Conservation (phyloP, 2,329 filamentous ascomycete species). For the Fusarium sarcochroum region DNA sequence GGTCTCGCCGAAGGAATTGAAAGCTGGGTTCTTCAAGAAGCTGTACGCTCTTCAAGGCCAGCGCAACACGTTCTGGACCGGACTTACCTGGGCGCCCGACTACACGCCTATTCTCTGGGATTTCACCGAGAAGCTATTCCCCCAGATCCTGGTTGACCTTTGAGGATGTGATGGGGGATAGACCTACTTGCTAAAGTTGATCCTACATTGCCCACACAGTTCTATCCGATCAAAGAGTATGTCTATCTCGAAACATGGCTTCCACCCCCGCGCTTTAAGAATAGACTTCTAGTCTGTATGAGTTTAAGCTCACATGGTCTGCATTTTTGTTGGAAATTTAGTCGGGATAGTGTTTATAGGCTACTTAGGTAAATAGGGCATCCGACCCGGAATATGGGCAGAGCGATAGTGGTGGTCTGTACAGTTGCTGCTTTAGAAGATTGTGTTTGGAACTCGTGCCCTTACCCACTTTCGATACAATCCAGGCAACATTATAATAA, state of each 20-base stretch:
- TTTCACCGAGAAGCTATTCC: conserved; percentile 41
- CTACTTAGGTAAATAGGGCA: no score
- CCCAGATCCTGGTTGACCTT: conserved; percentile 4
- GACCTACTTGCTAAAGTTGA: no score
- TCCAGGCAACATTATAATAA: not conserved
- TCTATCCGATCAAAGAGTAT: no score
- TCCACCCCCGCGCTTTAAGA: no score
- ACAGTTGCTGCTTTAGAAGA: not conserved
- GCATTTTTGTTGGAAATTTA: no score
- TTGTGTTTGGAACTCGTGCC: not conserved
- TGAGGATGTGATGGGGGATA: no score
- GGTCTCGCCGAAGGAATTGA: conserved; percentile 49
- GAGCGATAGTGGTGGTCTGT: not conserved
- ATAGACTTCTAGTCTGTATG: no score
- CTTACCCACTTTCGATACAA: no score
- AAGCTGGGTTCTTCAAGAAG: conserved; percentile 52
- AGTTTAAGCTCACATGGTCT: no score
- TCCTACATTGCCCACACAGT: no score
- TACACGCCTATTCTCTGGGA: conserved; percentile 46
- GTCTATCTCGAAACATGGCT: no score
- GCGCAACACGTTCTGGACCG: conserved; percentile 56
- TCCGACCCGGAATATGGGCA: not conserved
- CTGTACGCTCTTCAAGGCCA: conserved; percentile 54
- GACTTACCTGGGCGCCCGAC: conserved; percentile 41
- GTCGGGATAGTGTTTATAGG: no score